Evolutionary conservation across 2,329 filamentous ascomycete genomes (phyloP).

Genomic region (Apiospora arundinis): DNA sequence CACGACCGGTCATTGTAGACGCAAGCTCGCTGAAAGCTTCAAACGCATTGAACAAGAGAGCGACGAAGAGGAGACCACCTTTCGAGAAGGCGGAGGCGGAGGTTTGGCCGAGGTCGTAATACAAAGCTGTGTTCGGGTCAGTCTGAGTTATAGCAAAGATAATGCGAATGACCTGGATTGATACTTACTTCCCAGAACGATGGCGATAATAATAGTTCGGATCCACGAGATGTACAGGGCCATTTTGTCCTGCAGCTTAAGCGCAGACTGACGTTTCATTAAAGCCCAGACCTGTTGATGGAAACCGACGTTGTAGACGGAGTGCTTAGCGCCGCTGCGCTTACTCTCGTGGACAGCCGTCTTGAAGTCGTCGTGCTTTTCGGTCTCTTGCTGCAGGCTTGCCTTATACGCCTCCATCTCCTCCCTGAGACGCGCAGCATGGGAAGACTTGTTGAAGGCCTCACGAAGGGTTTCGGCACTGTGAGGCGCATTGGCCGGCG

Average conservation of each 20-base stretch:
- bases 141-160: too few species aligned
- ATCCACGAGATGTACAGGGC: constrained; percentile 76
- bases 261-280: constrained; percentile 82
- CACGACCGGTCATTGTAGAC: constrained; percentile 75
- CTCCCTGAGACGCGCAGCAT: constrained; percentile 59
- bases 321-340: constrained; percentile 74
- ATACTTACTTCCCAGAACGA: constrained; percentile 70
- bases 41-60: constrained; percentile 86
- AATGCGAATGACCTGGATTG: neutral
- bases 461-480: constrained; percentile 69
- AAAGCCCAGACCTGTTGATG: constrained; percentile 82
- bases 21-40: constrained; percentile 82
- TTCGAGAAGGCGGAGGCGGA: constrained; percentile 79
- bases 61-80: constrained; percentile 81
- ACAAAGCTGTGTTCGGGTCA: constrained; percentile 57
- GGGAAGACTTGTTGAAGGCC: constrained; percentile 72
- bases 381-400: constrained; percentile 67
- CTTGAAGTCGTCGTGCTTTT: constrained; percentile 77
- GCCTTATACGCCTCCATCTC: constrained; percentile 75
- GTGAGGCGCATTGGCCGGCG: constrained; percentile 70
- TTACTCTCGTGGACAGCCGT: constrained; percentile 79
- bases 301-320: constrained; percentile 84
- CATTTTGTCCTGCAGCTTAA: constrained; percentile 87
- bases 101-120: constrained; percentile 70
- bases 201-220: constrained; percentile 72